Base-by-base conservation (phyloP, 768 basidiomycete species). In the Lactarius hengduanensis region DNA sequence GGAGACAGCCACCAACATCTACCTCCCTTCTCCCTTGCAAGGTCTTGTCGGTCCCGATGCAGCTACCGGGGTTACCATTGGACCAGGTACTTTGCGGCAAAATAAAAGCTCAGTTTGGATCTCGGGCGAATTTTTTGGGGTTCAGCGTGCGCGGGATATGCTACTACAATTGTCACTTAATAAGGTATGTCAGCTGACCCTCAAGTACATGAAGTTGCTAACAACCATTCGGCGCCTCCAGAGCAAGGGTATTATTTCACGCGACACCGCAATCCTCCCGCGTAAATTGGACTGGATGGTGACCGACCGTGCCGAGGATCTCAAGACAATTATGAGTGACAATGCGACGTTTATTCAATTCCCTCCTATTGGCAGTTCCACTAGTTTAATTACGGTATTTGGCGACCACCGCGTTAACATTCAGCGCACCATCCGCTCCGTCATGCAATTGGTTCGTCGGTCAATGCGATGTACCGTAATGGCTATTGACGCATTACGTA, bases 221-320 rank as follows among this genome's bases (percentile, higher is more conserved):
- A 64, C 20, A 28, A 30, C 28, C 20, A 9, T 66, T 58, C 22
- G 54, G 55, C 61, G 28, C 38, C 57, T 45, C 26, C 72, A 98
- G 96, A 89, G 88, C 74, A 94, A 96, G 76, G 83, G 86, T 57
- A 86, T 97, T 65, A 88, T 97, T 64, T 96, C 96, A 9, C 82
- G 94, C 66, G 96, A 99, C 75, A 94, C 93, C 18, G 92, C 94
- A 6, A 91, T 98, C 63, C 84, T 97, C 28, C 96, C 96, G 64
- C 90, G 96, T 69, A 99, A 99, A 76, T 82, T 99, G 68, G 96
- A 99, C 73, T 98, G 96, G 96, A 90, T 99, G 86, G 86, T 97
- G 62, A 92, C 91, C n/a, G 94, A 99, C 76, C 88, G 92, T n/a
- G 81, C 90, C 13, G 96, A 98, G 34, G 96, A 98, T 69, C 80